A percentile compares a stretch with the other conserved stretches of the same genome.
Conservation (phyloP, 169 alveolate genomes). For the Plasmodium falciparum region DNA sequence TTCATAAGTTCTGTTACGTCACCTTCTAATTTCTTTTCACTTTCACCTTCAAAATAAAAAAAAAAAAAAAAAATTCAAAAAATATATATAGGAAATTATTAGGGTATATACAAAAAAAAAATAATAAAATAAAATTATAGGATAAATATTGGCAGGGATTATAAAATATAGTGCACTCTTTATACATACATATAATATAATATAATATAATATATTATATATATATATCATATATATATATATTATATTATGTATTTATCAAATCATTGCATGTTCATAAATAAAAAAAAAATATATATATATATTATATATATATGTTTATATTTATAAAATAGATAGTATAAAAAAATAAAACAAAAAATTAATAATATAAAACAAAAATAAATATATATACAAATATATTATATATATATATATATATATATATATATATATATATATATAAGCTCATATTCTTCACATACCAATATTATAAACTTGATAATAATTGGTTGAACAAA, state of each 20-base stretch:
- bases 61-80: conserved; percentile 16
- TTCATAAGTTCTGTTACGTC: conserved; percentile 49
- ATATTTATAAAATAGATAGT: neutral
- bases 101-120: neutral
- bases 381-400: neutral
- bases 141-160: neutral
- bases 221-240: neutral
- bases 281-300: neutral
- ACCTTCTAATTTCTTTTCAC: conserved; percentile 54
- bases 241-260: neutral
- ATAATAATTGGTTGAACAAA: conserved; percentile 72
- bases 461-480: conserved; percentile 74
- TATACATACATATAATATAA: no score
- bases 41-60: conserved; percentile 44
- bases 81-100: neutral
- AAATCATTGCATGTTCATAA: conserved; percentile 34
- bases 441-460: neutral
- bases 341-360: conserved; percentile 7
- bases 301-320: neutral
- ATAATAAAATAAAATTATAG: neutral
- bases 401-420: no score
- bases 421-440: neutral
- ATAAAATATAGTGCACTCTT: neutral
- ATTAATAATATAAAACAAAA: neutral
- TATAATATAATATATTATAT: no score